A percentile compares a stretch with the other conserved stretches of the same genome.
These are phyloP conservation scores for Lablab purpureus DNA, from an alignment of 306 rosid species.

Conservation along the genomic window DNA sequence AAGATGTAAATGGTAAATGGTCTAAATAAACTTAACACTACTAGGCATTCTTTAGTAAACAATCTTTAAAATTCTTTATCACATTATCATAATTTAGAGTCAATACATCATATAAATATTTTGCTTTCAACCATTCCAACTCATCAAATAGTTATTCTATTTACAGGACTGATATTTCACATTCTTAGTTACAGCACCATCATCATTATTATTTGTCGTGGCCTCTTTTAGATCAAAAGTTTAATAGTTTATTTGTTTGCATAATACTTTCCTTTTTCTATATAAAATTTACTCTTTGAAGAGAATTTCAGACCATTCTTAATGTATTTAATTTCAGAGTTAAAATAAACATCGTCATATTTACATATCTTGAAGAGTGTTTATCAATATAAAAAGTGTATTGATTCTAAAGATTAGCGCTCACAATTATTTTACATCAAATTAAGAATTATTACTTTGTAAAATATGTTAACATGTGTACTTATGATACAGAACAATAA, in stretches of 20 bases:
- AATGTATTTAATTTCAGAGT: conserved; percentile 34
- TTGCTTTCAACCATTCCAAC: conserved; percentile 9
- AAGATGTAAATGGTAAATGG: too few relatives aligned
- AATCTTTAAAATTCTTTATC: too few relatives aligned
- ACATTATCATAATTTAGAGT: too few relatives aligned
- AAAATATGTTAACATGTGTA: background rate
- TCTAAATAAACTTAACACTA: too few relatives aligned
- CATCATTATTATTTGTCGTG: conserved; percentile 27
- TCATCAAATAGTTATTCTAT: conserved; percentile 16
- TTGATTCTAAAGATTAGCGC: background rate
- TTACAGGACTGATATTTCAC: conserved; percentile 45
- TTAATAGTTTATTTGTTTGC: conserved; percentile 45
- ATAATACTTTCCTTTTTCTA: conserved; percentile 44
- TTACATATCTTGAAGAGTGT: background rate
- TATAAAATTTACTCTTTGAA: conserved; percentile 32
- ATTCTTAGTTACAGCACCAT: conserved; percentile 47
- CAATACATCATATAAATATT: background rate
- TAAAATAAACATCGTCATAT: background rate
- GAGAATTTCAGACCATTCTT: conserved; percentile 47
- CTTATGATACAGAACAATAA: background rate
- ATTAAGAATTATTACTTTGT: background rate
- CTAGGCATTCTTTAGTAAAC: too few relatives aligned
- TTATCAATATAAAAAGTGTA: too few relatives aligned
- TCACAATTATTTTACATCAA: background rate
- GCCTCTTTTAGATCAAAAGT: background rate